Conservation (phyloP, 75 land plant genomes). For the Pinus albicaulis region DNA sequence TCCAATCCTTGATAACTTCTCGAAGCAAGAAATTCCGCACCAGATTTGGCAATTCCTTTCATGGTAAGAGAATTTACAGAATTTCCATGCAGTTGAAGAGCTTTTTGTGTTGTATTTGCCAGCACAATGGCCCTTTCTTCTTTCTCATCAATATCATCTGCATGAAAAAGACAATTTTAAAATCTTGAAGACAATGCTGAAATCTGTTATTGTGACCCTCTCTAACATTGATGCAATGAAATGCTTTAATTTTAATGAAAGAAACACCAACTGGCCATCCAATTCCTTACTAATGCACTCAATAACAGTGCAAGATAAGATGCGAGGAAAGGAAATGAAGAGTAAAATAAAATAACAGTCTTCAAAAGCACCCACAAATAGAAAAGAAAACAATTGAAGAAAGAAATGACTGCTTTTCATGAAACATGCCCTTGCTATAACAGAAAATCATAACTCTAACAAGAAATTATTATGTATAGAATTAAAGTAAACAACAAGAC, state of each 20-base stretch:
- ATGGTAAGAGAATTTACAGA: constrained; percentile 19
- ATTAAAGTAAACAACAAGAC: no score
- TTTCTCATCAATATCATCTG: constrained; percentile 20
- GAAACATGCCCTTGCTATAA: no score
- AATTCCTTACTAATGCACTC: constrained; percentile 3
- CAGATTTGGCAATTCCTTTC: constrained; percentile 48
- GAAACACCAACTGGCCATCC: no score
- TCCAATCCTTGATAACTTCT: constrained; percentile 80
- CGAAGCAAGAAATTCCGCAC: constrained; percentile 61
- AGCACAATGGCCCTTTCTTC: constrained; percentile 33
- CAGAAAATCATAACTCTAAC: no score
- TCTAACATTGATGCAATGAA: not conserved
- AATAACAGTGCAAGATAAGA: not conserved
- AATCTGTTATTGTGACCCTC: not conserved
- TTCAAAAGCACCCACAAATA: no score
- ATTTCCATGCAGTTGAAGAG: constrained; percentile 43
- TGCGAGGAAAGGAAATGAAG: not conserved
- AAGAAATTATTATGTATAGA: no score
- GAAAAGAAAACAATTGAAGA: no score
- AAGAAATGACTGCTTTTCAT: no score
- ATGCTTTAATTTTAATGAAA: not conserved
- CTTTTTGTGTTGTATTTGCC: constrained; percentile 48
- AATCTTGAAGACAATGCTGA: not conserved
- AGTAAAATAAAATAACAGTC: not conserved
- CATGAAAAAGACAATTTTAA: not conserved